Percentiles rank a stretch among this genome's conserved stretches.
Conservation (phyloP, 23 red algal species). For the Gracilaria gracilis region DNA sequence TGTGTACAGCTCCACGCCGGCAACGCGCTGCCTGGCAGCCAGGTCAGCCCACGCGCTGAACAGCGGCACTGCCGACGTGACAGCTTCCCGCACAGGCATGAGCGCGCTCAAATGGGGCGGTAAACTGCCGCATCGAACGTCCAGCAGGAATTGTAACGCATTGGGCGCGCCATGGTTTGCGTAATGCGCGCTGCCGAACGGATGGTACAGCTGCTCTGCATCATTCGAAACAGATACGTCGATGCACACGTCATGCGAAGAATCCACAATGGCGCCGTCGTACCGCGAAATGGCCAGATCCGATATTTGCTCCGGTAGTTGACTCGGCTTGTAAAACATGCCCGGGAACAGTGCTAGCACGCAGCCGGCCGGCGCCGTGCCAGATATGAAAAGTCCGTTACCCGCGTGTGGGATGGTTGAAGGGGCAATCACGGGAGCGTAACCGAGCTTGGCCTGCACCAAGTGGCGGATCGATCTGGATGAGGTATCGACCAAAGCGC, state of each 20-base stretch:
- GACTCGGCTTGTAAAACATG: slow-evolving; percentile 6
- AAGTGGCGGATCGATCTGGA: background rate
- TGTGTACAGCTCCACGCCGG: slow-evolving; percentile 25
- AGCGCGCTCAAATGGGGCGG: slow-evolving; percentile 6
- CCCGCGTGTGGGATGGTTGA: background rate
- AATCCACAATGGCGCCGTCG: slow-evolving; percentile 59
- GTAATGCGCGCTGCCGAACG: slow-evolving; percentile 78
- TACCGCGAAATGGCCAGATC: slow-evolving; percentile 52
- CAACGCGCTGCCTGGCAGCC: slow-evolving; percentile 32
- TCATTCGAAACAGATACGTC: background rate
- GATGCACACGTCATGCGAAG: slow-evolving; percentile 18
- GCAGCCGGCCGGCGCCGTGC: background rate
- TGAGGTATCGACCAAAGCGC: background rate
- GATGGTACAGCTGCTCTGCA: slow-evolving; percentile 65
- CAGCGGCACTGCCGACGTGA: background rate
- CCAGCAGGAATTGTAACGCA: slow-evolving; percentile 68
- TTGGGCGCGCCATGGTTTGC: slow-evolving; percentile 81
- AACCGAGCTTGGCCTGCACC: slow-evolving; percentile 4
- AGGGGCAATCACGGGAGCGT: background rate
- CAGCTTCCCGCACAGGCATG: slow-evolving; percentile 45
- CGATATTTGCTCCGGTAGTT: slow-evolving; percentile 19
- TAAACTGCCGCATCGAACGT: slow-evolving; percentile 41
- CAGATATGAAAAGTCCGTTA: slow-evolving; percentile 18
- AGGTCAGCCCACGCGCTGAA: slow-evolving; percentile 30
- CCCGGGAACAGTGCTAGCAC: slow-evolving; percentile 23